Percentiles rank a stretch among this genome's conserved stretches.
These are phyloP conservation scores for Kalmusia sp. DNA, from an alignment of 2,329 filamentous ascomycete genomes.

Conservation along the genomic window DNA sequence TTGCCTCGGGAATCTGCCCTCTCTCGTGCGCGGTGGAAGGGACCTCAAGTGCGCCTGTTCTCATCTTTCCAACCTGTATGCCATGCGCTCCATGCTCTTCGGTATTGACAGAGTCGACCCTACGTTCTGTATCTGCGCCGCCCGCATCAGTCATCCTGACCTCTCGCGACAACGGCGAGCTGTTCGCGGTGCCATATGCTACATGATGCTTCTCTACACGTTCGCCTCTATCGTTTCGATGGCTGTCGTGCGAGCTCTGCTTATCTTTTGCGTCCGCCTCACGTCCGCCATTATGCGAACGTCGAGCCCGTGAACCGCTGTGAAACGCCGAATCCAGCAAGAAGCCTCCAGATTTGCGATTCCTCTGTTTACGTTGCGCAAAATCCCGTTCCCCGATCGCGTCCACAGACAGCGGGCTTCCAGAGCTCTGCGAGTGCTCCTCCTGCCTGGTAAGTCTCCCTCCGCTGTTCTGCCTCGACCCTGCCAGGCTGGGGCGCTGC, in stretches of 20 bases:
- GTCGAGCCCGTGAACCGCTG: slow-evolving; percentile 33
- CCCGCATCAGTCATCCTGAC: slow-evolving; percentile 16
- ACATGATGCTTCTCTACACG: slow-evolving; percentile 43
- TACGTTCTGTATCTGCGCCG: slow-evolving; percentile 5
- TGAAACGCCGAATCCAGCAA: slow-evolving; percentile 53
- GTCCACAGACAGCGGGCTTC: slow-evolving; percentile 26
- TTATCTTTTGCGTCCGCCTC: slow-evolving; percentile 47
- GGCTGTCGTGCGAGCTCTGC: slow-evolving; percentile 41
- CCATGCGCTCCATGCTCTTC: slow-evolving; percentile 12
- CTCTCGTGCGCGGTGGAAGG: slow-evolving; percentile 14
- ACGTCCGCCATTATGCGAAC: slow-evolving; percentile 32
- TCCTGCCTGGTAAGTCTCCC: slow-evolving; percentile 10
- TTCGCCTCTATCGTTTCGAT: slow-evolving; percentile 33
- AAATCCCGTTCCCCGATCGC: slow-evolving; percentile 40
- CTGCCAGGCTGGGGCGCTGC: slow-evolving; percentile 24
- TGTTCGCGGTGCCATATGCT: slow-evolving; percentile 16
- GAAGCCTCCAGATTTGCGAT: slow-evolving; percentile 50
- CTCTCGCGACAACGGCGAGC: slow-evolving; percentile 31
- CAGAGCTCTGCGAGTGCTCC: slow-evolving; percentile 12
- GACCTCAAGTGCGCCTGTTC: slow-evolving; percentile 17
- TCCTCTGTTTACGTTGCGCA: slow-evolving; percentile 36
- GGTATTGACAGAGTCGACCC: slow-evolving; percentile 12
- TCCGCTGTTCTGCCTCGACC: slow-evolving; percentile 21
- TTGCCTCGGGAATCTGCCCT: slow-evolving; percentile 15
- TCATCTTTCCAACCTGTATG: slow-evolving; percentile 29